These are phyloP conservation scores for Metarhizium anisopliae DNA, from an alignment of 2,329 filamentous ascomycete genomes.

Conservation along the genomic window DNA sequence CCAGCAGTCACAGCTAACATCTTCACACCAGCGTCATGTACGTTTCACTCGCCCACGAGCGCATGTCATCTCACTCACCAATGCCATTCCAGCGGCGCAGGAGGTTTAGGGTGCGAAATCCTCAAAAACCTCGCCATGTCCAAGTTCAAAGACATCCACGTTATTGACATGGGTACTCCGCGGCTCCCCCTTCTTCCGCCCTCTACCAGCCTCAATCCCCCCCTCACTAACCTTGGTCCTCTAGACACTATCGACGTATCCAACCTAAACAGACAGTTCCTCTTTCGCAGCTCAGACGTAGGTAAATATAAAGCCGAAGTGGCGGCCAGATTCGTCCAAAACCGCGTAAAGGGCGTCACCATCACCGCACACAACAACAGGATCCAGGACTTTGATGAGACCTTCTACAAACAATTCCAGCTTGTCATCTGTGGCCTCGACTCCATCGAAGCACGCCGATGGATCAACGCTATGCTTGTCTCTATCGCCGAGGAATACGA, in stretches of 20 bases:
- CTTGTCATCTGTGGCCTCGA: slow-evolving; percentile 90
- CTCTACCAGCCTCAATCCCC: background rate
- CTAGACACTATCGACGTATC: slow-evolving; percentile 96
- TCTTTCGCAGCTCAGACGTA: slow-evolving; percentile 86
- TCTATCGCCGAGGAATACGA: slow-evolving; percentile 74
- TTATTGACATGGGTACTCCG: slow-evolving; percentile 86
- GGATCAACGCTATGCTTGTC: slow-evolving; percentile 94
- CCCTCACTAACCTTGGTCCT: background rate
- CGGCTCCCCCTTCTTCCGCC: background rate
- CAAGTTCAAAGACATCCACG: slow-evolving; percentile 93
- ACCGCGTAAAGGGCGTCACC: slow-evolving; percentile 76
- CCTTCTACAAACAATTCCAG: slow-evolving; percentile 96
- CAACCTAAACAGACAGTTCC: slow-evolving; percentile 94
- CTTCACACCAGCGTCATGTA: slow-evolving; percentile 37
- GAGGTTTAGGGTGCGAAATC: slow-evolving; percentile 91
- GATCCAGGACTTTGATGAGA: slow-evolving; percentile 94
- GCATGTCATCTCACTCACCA: slow-evolving; percentile 1
- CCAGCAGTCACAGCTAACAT: background rate
- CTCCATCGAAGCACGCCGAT: slow-evolving; percentile 93
- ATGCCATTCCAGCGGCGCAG: slow-evolving; percentile 60
- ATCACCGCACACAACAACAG: slow-evolving; percentile 92
- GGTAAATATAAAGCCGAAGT: slow-evolving; percentile 91
- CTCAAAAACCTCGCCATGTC: slow-evolving; percentile 93
- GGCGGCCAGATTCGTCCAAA: slow-evolving; percentile 84
- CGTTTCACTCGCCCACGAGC: slow-evolving; percentile 17